A percentile compares a stretch with the other conserved stretches of the same genome.
phyloP scores from a whole-genome alignment of 805 yeast species.

The Blastobotrys mokoenaii region DNA sequence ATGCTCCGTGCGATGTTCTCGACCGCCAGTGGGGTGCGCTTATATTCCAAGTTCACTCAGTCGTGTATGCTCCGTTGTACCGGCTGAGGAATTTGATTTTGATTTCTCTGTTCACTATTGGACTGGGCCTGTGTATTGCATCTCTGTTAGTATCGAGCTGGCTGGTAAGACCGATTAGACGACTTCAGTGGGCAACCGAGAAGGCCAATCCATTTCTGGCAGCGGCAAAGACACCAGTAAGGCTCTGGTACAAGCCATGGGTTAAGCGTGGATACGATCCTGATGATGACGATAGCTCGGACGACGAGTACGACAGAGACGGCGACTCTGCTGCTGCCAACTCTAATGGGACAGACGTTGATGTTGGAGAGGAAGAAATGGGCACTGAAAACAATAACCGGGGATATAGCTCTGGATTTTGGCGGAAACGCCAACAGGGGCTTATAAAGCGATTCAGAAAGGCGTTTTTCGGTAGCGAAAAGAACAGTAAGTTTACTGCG shows the following conservation, averaged over 20 bases:
- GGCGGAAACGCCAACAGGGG: no score
- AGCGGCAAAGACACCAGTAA: constrained; percentile 1
- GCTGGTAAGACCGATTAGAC: constrained; percentile 76
- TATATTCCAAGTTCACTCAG: constrained; percentile 51
- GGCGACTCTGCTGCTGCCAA: neutral
- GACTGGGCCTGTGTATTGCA: constrained; percentile 65
- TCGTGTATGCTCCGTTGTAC: constrained; percentile 55
- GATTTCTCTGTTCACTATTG: constrained; percentile 57
- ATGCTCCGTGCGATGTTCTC: constrained; percentile 36
- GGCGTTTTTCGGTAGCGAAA: neutral
- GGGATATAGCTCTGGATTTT: no score
- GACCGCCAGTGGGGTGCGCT: constrained; percentile 60
- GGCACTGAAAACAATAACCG: no score
- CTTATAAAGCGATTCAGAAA: neutral
- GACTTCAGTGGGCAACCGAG: constrained; percentile 78
- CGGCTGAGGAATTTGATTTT: constrained; percentile 58
- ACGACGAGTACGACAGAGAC: no score
- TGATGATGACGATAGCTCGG: neutral
- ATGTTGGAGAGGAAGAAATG: no score
- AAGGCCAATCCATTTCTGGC: constrained; percentile 19
- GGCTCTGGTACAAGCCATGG: constrained; percentile 6
- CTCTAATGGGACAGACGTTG: no score
- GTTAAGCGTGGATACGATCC: neutral
- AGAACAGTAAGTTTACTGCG: no score
- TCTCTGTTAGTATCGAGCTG: constrained; percentile 68